phyloP scores from a whole-genome alignment of 768 basidiomycete species.

The Kwoniella bestiolae region DNA sequence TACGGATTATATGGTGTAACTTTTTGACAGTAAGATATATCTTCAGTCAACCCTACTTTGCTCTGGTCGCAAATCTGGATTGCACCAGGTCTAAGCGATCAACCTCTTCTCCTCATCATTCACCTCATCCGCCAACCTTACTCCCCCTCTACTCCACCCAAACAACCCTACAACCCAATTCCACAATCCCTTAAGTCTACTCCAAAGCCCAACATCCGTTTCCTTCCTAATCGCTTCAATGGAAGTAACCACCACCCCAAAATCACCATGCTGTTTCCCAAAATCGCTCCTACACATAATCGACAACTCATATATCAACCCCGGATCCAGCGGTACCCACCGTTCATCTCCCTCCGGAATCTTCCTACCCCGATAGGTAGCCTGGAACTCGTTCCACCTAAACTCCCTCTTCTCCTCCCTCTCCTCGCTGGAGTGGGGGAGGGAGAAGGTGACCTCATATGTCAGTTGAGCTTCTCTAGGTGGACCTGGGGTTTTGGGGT shows the following conservation, averaged over 20 bases:
- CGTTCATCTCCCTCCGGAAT: conserved; percentile 38
- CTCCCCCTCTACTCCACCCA: background rate
- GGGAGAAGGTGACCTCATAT: conserved; percentile 50
- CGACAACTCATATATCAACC: conserved; percentile 51
- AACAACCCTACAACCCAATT: conserved; percentile 15
- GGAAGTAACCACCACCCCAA: conserved; percentile 47
- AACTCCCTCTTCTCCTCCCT: conserved; percentile 18
- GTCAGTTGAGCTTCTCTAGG: conserved; percentile 43
- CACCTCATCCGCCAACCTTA: conserved; percentile 10
- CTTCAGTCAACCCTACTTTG: background rate
- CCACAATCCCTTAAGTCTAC: conserved; percentile 9
- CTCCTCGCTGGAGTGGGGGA: background rate
- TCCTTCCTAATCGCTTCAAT: conserved; percentile 36
- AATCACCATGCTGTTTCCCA: conserved; percentile 56
- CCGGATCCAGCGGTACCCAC: conserved; percentile 47
- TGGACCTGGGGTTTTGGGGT: conserved; percentile 37
- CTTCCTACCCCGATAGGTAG: conserved; percentile 55
- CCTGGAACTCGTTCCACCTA: conserved; percentile 48
- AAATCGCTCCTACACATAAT: conserved; percentile 58
- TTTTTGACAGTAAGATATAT: background rate
- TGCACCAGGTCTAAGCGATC: no score
- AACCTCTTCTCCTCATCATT: conserved; percentile 15
- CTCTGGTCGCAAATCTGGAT: no score
- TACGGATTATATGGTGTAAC: background rate
- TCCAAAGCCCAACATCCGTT: conserved; percentile 9